Conservation (phyloP, 352 stramenopile species). For the Globisporangium irregulare region DNA sequence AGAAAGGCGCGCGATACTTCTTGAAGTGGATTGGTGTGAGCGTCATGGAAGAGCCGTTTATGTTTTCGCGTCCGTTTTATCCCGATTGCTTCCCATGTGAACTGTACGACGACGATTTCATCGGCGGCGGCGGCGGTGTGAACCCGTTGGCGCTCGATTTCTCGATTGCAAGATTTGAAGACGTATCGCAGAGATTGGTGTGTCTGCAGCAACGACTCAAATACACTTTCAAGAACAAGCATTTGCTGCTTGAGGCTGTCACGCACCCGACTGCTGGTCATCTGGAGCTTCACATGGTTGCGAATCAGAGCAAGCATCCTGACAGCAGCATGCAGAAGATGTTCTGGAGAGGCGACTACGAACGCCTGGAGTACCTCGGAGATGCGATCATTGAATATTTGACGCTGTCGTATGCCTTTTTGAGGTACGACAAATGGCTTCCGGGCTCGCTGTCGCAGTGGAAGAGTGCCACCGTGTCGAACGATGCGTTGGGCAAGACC, state of each 20-base stretch:
- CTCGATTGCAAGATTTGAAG: conserved; percentile 51
- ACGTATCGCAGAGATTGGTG: conserved; percentile 46
- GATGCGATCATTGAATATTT: conserved; percentile 90
- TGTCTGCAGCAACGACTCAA: conserved; percentile 73
- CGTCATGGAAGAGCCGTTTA: conserved; percentile 40
- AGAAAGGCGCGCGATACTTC: conserved; percentile 73
- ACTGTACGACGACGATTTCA: conserved; percentile 34
- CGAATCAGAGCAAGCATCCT: not conserved
- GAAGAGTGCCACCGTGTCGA: conserved; percentile 86
- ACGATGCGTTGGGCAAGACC: conserved; percentile 82
- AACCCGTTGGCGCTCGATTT: conserved; percentile 47
- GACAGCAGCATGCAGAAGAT: conserved; percentile 35
- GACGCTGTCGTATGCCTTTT: conserved; percentile 79
- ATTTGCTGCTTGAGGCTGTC: conserved; percentile 70
- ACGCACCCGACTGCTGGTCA: conserved; percentile 72
- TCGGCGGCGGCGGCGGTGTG: conserved; percentile 20
- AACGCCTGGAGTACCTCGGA: conserved; percentile 86
- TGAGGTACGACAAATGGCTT: conserved; percentile 70
- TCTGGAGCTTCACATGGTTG: conserved; percentile 47
- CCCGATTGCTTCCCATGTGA: conserved; percentile 68
- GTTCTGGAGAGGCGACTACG: conserved; percentile 81
- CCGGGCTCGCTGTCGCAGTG: conserved; percentile 75
- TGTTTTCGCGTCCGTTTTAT: conserved; percentile 54
- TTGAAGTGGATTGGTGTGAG: conserved; percentile 73
- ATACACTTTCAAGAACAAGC: conserved; percentile 82